phyloP scores from a whole-genome alignment of 495 filamentous ascomycete genomes.

The Aspergillus cristatus region DNA sequence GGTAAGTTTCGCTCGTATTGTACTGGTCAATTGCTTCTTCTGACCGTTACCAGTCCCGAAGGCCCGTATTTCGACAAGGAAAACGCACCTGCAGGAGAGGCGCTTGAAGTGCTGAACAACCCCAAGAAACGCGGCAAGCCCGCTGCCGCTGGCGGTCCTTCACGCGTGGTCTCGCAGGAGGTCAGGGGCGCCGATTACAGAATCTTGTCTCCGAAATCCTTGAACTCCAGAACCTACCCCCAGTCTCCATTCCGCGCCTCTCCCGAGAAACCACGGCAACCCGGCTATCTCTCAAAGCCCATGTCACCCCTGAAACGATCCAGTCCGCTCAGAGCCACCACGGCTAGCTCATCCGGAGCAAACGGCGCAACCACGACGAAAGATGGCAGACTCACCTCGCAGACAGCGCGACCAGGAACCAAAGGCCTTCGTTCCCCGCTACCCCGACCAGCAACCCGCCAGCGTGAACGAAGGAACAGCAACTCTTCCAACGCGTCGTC shows the following conservation, averaged over 20 bases:
- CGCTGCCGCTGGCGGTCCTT: slow-evolving; percentile 26
- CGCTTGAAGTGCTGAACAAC: slow-evolving; percentile 37
- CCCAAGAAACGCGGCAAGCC: slow-evolving; percentile 52
- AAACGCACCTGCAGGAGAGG: slow-evolving; percentile 45
- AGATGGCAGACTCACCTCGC: slow-evolving; percentile 16
- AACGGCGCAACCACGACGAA: slow-evolving; percentile 23
- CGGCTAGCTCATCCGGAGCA: slow-evolving; percentile 11
- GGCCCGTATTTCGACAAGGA: slow-evolving; percentile 68
- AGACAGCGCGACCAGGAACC: slow-evolving; percentile 24
- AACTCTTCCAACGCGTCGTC: slow-evolving; percentile 38
- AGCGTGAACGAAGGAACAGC: slow-evolving; percentile 35
- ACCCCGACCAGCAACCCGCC: slow-evolving; percentile 32
- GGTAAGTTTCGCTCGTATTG: slow-evolving; percentile 36
- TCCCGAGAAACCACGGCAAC: slow-evolving; percentile 33
- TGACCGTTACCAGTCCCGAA: slow-evolving; percentile 42
- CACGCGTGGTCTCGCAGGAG: slow-evolving; percentile 43
- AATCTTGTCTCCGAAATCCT: slow-evolving; percentile 72
- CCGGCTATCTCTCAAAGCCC: slow-evolving; percentile 42
- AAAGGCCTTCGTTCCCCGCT: slow-evolving; percentile 25
- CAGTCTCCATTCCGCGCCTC: slow-evolving; percentile 45
- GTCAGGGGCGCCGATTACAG: slow-evolving; percentile 38
- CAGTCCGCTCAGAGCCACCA: slow-evolving; percentile 40
- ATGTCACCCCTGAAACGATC: slow-evolving; percentile 46
- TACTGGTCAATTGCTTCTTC: background rate
- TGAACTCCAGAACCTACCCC: slow-evolving; percentile 62